Conservation (phyloP, 805 yeast species). For the Kurtzmaniella cleridarum region DNA sequence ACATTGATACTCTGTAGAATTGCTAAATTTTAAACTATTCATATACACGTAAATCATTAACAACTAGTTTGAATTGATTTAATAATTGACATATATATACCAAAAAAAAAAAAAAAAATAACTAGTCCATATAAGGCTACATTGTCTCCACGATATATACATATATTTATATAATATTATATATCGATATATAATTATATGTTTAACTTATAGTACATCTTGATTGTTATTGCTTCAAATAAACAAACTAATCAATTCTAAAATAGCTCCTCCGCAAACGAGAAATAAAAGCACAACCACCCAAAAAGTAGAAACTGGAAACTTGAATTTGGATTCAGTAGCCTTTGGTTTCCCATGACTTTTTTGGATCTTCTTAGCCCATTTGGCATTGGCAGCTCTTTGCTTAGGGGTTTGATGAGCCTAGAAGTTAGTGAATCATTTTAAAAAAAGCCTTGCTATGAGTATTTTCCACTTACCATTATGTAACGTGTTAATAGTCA, state of each 20-base stretch:
- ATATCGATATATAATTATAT: no score
- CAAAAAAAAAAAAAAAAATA: no score
- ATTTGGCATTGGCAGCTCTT: conserved; percentile 81
- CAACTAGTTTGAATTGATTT: no score
- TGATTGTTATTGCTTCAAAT: conserved; percentile 26
- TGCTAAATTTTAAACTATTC: no score
- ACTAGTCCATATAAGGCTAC: no score
- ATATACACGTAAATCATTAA: no score
- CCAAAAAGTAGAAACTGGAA: conserved; percentile 65
- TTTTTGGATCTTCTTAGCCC: conserved; percentile 64
- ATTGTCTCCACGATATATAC: no score
- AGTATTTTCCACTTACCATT: background rate
- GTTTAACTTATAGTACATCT: no score
- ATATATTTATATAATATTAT: no score
- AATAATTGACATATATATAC: no score
- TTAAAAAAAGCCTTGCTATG: background rate
- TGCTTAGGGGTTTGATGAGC: conserved; percentile 82
- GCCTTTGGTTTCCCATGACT: conserved; percentile 69
- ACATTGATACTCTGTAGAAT: no score
- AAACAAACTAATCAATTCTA: conserved; percentile 58
- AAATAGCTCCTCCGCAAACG: conserved; percentile 75
- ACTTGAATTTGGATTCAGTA: conserved; percentile 31
- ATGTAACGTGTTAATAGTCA: background rate
- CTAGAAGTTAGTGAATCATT: conserved; percentile 22
- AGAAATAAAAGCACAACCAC: conserved; percentile 55